Conservation (phyloP, 345 rosid species). For the Excoecaria cochinchinensis region DNA sequence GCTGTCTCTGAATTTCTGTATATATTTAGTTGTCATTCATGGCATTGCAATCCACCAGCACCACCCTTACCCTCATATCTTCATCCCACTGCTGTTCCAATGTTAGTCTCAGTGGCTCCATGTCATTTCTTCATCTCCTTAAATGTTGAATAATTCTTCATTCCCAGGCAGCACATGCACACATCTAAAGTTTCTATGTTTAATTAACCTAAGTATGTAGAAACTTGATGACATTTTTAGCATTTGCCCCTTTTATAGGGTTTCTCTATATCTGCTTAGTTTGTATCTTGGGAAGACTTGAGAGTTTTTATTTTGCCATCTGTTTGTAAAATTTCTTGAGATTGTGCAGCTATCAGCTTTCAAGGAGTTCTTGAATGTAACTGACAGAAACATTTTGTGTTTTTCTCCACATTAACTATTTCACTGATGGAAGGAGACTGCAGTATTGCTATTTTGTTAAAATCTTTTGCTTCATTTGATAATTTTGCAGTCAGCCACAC, state of each 20-base stretch:
- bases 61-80: background rate
- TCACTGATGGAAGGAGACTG: background rate
- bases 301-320: background rate
- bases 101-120: background rate
- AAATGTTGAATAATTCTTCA: background rate
- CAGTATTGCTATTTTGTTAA: background rate
- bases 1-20: background rate
- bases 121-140: background rate
- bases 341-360: background rate
- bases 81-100: background rate
- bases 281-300: background rate
- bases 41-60: conserved; percentile 2
- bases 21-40: background rate
- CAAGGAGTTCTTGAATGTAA: background rate
- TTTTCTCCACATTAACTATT: background rate
- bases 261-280: background rate
- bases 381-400: background rate
- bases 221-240: background rate
- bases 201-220: background rate
- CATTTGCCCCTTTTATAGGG: background rate
- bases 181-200: background rate
- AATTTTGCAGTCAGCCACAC: background rate
- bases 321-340: background rate
- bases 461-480: background rate
- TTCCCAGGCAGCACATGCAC: background rate